Base-by-base conservation (phyloP, 345 rosid genomes). In the Cardiospermum halicacabum region DNA sequence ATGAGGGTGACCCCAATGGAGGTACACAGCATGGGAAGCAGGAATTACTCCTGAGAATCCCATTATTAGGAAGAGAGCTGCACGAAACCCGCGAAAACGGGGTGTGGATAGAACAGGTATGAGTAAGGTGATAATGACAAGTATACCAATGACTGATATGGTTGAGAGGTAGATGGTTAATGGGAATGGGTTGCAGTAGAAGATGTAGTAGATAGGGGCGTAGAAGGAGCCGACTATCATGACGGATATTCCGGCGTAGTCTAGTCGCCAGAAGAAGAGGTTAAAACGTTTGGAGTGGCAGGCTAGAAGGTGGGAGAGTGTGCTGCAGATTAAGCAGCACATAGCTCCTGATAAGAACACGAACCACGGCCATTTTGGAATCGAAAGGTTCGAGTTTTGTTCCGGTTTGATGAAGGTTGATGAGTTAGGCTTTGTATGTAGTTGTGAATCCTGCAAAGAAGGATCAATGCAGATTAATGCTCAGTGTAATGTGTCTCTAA, bases 231-330 rank as follows among this genome's bases (percentile, higher is more conserved):
- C 87, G 71, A 94, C 84, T 7, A 94, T 91, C 97, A 91, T 91
- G 48, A 89, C 80, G 36, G 96, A 91, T 74, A 94, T 94, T 48
- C 97, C 97, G 0, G 97, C 91, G 3, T 94, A 94, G 76, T 94
- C 96, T 3, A 94, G 81, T 30, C 96, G 92, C 99, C 99, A 91
- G 74, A 94, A 91, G 88, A 91, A 84, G 76, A 80, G 74, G 79
- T 72, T 78, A 79, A 82, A 85, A 25, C 72, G 66, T 69, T 71
- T 82, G 7, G 99, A 91, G 69, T 94, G 99, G 70, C 91, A 91
- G 53, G 96, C 97, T 7, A 94, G 84, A 65, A 91, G 97, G 76
- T 94, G 99, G 48, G 99, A 91, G 66, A 94, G 69, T 21, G 97
- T 81, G 79, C 97, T 94, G 81, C 89, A 89, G 21, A 87, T 72